Evolutionary conservation across 192 early-diverging fungal species (phyloP), one percentile per base, ranked within the genome.

Genomic region (Rhizophlyctis rosea): DNA sequence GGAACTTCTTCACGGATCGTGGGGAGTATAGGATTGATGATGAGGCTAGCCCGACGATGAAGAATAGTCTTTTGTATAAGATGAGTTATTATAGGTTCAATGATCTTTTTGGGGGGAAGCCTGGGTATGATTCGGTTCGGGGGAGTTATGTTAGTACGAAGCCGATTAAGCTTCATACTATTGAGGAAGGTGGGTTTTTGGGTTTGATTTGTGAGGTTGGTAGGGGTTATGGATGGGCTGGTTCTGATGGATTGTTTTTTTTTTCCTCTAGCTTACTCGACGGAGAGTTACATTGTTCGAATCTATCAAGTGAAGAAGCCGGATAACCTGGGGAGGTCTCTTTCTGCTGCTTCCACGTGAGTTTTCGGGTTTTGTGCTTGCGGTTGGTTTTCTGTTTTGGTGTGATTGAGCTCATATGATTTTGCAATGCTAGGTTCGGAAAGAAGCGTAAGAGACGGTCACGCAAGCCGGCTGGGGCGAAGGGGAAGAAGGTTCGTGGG

Each of bases 271-370:
- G 94, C 88, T 0, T 96, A 88, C 61, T 93, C 92, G 29, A 85
- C 91, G 1, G 90, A 93, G 72, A 94, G 98, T 79, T 94, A 94
- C 90, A 92, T 99, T 75, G 98, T 98, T 31, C 88, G 98, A 44
- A 96, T 99, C 58, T 99, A 95, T 82, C 85, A 92, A 67, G 95
- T 99, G 76, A 99, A 99, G 77, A 85, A 90, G 34, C 80, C 91
- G 62, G 98, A 99, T 74, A 90, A 87, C 69, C 74, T 98, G 3
- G 98, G 98, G 4, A 85, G 96, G 55, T 67, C 76, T 23, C 65
- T 91, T 56, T 76, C 81, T 48, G 83, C 86, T 11, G 90, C 88
- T 7, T 62, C 68, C 44, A 60, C 58, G 58, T 68, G 9, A 44
- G 9, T 18, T 7, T 54, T n/a, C 23, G 7, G 31, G 23, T 54